Percentiles rank a stretch among this genome's conserved stretches.
phyloP scores from a whole-genome alignment of 805 yeast genomes.

The Ogataea nitratoaversa region DNA sequence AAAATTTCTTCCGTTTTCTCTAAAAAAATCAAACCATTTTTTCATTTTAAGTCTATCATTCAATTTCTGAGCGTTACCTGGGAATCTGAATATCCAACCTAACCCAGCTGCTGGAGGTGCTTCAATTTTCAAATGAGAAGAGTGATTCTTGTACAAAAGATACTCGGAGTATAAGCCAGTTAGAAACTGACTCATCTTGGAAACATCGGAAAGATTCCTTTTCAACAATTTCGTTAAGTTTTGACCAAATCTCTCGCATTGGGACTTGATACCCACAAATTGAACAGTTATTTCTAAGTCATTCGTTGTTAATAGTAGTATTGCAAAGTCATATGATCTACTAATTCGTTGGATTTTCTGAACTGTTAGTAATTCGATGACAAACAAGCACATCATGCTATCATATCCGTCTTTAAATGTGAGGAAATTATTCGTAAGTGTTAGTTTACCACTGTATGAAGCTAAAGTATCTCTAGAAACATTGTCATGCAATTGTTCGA shows the following conservation, averaged over 20 bases:
- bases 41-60: slow-evolving; percentile 84
- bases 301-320: slow-evolving; percentile 65
- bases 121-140: slow-evolving; percentile 38
- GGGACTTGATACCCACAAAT: slow-evolving; percentile 73
- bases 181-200: slow-evolving; percentile 59
- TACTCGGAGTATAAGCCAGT: slow-evolving; percentile 82
- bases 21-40: slow-evolving; percentile 89
- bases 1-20: slow-evolving; percentile 79
- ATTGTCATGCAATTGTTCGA: slow-evolving; percentile 7
- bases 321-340: slow-evolving; percentile 70
- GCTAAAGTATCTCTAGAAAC: slow-evolving; percentile 3
- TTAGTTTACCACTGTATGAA: slow-evolving; percentile 50
- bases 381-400: slow-evolving; percentile 60
- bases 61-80: slow-evolving; percentile 76
- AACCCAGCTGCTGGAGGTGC: slow-evolving; percentile 76
- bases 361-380: slow-evolving; percentile 70
- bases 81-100: slow-evolving; percentile 80
- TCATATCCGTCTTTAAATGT: slow-evolving; percentile 73
- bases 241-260: slow-evolving; percentile 77
- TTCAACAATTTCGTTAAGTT: slow-evolving; percentile 57
- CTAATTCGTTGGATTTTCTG: slow-evolving; percentile 86
- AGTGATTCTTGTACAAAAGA: slow-evolving; percentile 56
- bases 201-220: slow-evolving; percentile 59
- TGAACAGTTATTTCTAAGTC: slow-evolving; percentile 62
- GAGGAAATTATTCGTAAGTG: slow-evolving; percentile 68